A percentile compares a stretch with the other conserved stretches of the same genome.
Evolutionary conservation across 371 early-diverging fungal species (phyloP).

Genomic region (Mortierella sp.): DNA sequence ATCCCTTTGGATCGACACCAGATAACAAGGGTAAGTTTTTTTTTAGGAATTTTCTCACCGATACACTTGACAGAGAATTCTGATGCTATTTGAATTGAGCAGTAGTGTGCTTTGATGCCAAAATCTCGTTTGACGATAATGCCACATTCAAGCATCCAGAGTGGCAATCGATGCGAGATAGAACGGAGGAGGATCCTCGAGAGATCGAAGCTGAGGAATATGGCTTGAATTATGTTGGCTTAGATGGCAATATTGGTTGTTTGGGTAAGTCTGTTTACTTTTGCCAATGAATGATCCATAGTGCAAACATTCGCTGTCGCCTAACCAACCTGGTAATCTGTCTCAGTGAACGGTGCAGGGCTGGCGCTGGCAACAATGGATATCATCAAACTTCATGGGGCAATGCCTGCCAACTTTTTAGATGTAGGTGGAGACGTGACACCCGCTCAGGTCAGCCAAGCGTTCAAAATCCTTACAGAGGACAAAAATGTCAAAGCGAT

Average conservation of each 20-base stretch:
- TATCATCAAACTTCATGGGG: conserved; percentile 77
- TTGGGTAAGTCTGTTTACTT: conserved; percentile 46
- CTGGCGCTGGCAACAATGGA: conserved; percentile 84
- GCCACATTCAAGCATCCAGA: conserved; percentile 76
- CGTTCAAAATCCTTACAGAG: conserved; percentile 77
- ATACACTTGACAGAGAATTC: neutral
- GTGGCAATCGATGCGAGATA: conserved; percentile 68
- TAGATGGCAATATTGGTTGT: conserved; percentile 79
- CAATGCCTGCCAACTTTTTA: conserved; percentile 79
- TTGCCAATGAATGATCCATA: neutral
- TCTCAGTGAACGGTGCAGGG: conserved; percentile 78
- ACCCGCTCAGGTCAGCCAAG: conserved; percentile 72
- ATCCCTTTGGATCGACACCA: conserved; percentile 73
- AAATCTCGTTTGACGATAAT: conserved; percentile 79
- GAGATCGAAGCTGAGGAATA: conserved; percentile 76
- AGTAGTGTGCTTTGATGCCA: conserved; percentile 81
- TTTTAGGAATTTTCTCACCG: neutral
- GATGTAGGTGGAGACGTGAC: conserved; percentile 80
- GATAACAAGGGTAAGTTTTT: conserved; percentile 58
- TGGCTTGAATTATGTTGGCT: conserved; percentile 78
- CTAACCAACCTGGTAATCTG: no score
- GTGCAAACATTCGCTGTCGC: no score
- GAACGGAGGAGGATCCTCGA: conserved; percentile 75
- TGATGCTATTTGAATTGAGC: neutral
- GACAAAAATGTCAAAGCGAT: conserved; percentile 76